Percentiles rank a stretch among this genome's conserved stretches.
Conservation (phyloP, 495 filamentous ascomycete species). For the Neurospora pannonica region DNA sequence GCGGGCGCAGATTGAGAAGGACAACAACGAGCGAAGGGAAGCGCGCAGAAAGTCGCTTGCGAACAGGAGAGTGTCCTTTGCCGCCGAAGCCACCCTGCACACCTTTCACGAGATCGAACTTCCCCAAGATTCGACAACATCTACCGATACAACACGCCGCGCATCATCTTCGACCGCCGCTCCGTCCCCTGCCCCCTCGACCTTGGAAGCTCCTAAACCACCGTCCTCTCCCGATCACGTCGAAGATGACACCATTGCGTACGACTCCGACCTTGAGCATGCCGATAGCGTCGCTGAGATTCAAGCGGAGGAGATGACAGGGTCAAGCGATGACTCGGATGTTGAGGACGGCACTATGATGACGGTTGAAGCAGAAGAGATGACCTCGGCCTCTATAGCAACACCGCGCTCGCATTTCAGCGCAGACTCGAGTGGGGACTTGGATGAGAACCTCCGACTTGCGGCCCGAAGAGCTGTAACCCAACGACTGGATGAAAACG, state of each 20-base stretch:
- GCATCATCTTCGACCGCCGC: slow-evolving; percentile 49
- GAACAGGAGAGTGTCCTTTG: slow-evolving; percentile 92
- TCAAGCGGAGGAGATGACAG: slow-evolving; percentile 43
- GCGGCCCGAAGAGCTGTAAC: slow-evolving; percentile 66
- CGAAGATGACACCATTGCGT: slow-evolving; percentile 58
- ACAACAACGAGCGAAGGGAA: slow-evolving; percentile 64
- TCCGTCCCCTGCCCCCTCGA: slow-evolving; percentile 33
- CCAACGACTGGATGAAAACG: slow-evolving; percentile 63
- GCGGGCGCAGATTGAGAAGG: slow-evolving; percentile 53
- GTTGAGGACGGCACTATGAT: slow-evolving; percentile 66
- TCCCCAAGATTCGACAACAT: slow-evolving; percentile 76
- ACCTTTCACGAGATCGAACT: slow-evolving; percentile 96
- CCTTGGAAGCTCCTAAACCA: slow-evolving; percentile 40
- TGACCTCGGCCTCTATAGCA: slow-evolving; percentile 54
- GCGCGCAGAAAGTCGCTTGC: slow-evolving; percentile 86
- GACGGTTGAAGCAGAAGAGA: slow-evolving; percentile 59
- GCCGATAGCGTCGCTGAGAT: slow-evolving; percentile 50
- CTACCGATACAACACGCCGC: slow-evolving; percentile 65
- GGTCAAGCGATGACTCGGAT: slow-evolving; percentile 46
- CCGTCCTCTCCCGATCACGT: slow-evolving; percentile 57
- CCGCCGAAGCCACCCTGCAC: slow-evolving; percentile 92
- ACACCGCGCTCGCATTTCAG: slow-evolving; percentile 49
- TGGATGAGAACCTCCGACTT: slow-evolving; percentile 69
- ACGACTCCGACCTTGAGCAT: slow-evolving; percentile 56
- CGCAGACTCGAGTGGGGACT: slow-evolving; percentile 52